phyloP scores from a whole-genome alignment of 2,329 filamentous ascomycete species.

The Calonectria hongkongensis region DNA sequence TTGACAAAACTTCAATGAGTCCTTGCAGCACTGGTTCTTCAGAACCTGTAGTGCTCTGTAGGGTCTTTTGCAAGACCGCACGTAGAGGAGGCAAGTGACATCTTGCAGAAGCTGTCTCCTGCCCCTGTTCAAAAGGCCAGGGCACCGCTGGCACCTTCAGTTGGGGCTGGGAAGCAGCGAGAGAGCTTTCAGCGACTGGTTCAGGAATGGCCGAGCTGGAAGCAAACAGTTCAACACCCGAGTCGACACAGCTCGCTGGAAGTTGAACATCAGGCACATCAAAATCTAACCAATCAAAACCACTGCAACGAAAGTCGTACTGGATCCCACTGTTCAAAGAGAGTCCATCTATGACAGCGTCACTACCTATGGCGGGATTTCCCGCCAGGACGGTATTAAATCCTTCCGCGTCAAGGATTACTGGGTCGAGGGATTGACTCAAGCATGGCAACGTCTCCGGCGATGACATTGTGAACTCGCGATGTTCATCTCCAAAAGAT shows the following conservation, averaged over 20 bases:
- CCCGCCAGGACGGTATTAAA: constrained; percentile 34
- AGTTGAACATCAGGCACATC: constrained; percentile 41
- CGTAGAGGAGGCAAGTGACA: constrained; percentile 47
- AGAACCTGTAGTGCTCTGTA: constrained; percentile 7
- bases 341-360: background rate
- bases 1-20: constrained; percentile 51
- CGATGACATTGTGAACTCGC: background rate
- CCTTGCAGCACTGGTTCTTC: constrained; percentile 39
- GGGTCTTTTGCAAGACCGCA: constrained; percentile 43
- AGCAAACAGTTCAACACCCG: background rate
- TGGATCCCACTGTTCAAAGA: constrained; percentile 21
- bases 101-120: constrained; percentile 36
- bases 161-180: constrained; percentile 1
- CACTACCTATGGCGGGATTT: background rate
- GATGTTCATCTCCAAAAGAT: background rate
- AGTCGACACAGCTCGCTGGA: background rate
- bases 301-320: constrained; percentile 43
- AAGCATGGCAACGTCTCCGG: constrained; percentile 22
- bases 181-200: background rate
- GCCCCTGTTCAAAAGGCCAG: constrained; percentile 50
- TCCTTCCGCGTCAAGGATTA: constrained; percentile 24
- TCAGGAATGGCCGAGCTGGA: background rate
- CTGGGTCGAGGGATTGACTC: constrained; percentile 30
- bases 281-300: constrained; percentile 52
- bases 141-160: constrained; percentile 28